phyloP scores from a whole-genome alignment of 441 rosid genomes.

The Croton setiger region DNA sequence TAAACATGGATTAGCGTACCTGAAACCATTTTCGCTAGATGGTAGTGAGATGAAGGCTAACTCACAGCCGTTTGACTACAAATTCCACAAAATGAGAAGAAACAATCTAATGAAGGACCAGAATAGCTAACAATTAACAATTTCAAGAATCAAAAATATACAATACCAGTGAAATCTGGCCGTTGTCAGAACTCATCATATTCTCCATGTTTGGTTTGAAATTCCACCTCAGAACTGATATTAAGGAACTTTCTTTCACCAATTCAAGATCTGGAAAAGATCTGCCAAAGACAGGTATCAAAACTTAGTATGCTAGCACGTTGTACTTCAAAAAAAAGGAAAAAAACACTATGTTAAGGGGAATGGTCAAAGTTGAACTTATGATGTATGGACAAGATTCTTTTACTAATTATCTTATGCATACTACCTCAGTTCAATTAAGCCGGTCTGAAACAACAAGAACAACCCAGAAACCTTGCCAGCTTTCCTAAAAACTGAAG shows the following conservation, averaged over 20 bases:
- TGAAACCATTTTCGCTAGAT: constrained; percentile 38
- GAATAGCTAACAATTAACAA: constrained; percentile 13
- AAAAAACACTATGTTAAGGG: neutral
- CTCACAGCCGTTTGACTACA: constrained; percentile 61
- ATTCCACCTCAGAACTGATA: constrained; percentile 61
- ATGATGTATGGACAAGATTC: neutral
- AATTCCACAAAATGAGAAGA: constrained; percentile 14
- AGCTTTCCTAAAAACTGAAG: constrained; percentile 47
- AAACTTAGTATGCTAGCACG: neutral
- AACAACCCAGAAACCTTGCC: constrained; percentile 43
- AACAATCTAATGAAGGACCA: constrained; percentile 16
- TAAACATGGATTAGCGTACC: constrained; percentile 33
- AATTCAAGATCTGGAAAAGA: constrained; percentile 58
- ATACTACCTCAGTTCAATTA: constrained; percentile 50
- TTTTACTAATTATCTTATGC: neutral
- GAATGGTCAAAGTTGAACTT: neutral
- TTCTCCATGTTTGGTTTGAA: constrained; percentile 56
- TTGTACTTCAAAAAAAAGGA: neutral
- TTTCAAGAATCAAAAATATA: constrained; percentile 14
- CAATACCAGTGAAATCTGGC: constrained; percentile 45
- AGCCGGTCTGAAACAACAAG: constrained; percentile 56
- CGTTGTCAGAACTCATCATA: constrained; percentile 44
- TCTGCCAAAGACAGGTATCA: constrained; percentile 32
- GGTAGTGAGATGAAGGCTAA: constrained; percentile 50
- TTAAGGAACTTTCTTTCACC: constrained; percentile 52